Evolutionary conservation across 306 rosid species (phyloP), one percentile per base, ranked within the genome.

Genomic region (Vigna reflexopilosa): DNA sequence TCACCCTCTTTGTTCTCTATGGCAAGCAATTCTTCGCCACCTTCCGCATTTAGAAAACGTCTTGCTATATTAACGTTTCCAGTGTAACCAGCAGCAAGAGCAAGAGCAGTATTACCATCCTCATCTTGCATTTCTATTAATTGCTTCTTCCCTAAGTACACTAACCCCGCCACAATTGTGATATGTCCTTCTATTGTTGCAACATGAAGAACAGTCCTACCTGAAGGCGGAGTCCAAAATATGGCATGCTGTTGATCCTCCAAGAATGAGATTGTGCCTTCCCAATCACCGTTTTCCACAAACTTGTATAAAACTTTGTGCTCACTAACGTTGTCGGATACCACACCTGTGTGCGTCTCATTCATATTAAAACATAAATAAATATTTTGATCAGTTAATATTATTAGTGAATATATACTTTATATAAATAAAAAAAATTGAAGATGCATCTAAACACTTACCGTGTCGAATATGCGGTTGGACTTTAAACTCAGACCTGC

Each of bases 181-280:
- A 13, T 45, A 64, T 64, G 40, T 14, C 78, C 74, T 2, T 45
- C 28, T 0, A 64, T 63, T 10, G 50, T 68, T 19, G 85, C 85
- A 15, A 30, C 28, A 17, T 82, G 85, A 44, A 82, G 73, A 30
- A 66, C 15, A 0, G 78, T 82, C 12, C 75, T 70, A 0, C 38
- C 28, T 1, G 11, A 40, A 7, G 45, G 2, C 45, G 45, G 11
- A 40, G 0, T 3, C 45, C 10, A 40, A 40, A 40, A 40, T 40
- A 40, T 40, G 45, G 45, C 45, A 7, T 40, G 2, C 0, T 0
- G 45, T 40, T 40, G 1, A 7, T 38, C 44, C 45, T 0, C 2
- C 45, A 40, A 2, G 45, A 8, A 40, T 40, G 45, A 7, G 2
- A 3, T 7, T 8, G 45, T 9, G 3, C 45, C 11, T 7, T 2